phyloP scores from a whole-genome alignment of 208 protist species.

The Entamoeba invadens region DNA sequence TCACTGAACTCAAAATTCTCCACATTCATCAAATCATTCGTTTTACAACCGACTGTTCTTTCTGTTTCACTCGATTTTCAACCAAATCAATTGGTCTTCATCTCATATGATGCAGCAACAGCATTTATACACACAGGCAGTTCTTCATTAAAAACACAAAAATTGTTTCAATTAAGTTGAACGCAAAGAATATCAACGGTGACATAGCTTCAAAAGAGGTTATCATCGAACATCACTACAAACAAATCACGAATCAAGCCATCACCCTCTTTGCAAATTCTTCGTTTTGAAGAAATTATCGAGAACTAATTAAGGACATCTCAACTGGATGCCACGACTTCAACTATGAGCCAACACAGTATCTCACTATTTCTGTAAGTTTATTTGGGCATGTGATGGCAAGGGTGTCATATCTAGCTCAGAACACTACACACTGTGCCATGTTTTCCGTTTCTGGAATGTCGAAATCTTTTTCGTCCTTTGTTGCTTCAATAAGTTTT shows the following conservation, averaged over 20 bases:
- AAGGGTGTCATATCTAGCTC: not conserved
- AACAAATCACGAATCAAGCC: not conserved
- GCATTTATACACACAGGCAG: not conserved
- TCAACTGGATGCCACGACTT: constrained; percentile 13
- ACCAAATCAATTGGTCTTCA: not conserved
- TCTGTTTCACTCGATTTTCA: not conserved
- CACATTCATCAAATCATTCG: not conserved
- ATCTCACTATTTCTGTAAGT: not conserved
- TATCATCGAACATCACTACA: not conserved
- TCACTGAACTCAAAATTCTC: not conserved
- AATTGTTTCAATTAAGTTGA: not conserved
- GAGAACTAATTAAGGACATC: not conserved
- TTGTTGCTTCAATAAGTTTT: not conserved
- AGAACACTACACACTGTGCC: constrained; percentile 2
- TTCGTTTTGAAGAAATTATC: not conserved
- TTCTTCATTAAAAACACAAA: not conserved
- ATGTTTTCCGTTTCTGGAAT: not conserved
- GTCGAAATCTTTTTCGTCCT: not conserved
- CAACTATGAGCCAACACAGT: constrained; percentile 16
- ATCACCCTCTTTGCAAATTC: not conserved
- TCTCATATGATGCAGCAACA: not conserved
- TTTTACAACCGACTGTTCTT: not conserved
- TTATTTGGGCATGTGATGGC: not conserved
- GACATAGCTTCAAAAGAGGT: not conserved
- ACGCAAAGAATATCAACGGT: not conserved